Base-by-base conservation (phyloP, 2,329 filamentous ascomycete species). In the Aspergillus ustus region DNA sequence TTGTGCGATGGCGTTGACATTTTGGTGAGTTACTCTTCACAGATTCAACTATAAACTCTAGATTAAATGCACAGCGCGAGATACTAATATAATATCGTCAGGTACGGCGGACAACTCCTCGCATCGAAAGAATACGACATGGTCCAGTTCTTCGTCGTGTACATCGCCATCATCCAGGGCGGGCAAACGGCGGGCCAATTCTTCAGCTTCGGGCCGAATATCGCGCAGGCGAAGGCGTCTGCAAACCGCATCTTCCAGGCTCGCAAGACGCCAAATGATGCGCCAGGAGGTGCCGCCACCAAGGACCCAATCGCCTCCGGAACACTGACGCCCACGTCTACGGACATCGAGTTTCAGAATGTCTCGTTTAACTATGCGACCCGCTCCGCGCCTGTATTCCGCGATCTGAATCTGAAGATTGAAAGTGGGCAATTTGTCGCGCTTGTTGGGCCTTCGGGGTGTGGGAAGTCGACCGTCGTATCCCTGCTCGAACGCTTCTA, bases 381-480 rank as follows among this genome's bases (percentile, higher is more conserved):
- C 0, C 72, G 73, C 15, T 67, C 73, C 8, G 60, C 69, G 1
- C 67, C 70, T 0, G 67, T 76, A 3, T 77, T 78, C 49, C 60
- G 60, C 1, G 67, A 68, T 22, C 67, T 80, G 19, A 72, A 71
- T 46, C 53, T 79, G 13, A 65, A 64, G 9, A 74, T 80, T 44
- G 60, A 74, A 46, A 71, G 5, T 1, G 76, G 76, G 5, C 68
- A 74, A 52, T 81, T 79, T 64, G 78, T 73, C 6, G 82, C 81
- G 2, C 76, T 83, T n/a, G 88, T 93, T 91, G 84, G 84, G 4
- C 79, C 83, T 0, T 85, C 81, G 1, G 84, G 85, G 15, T 84
- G 82, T 53, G 85, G 85, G 4, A 79, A 93, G 77, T 90, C 88
- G 0, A 91, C 86, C 17, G 87, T 91, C 40, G 85, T 93, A 43